phyloP scores from a whole-genome alignment of 2,329 filamentous ascomycete genomes.

The Neonectria neomacrospora region DNA sequence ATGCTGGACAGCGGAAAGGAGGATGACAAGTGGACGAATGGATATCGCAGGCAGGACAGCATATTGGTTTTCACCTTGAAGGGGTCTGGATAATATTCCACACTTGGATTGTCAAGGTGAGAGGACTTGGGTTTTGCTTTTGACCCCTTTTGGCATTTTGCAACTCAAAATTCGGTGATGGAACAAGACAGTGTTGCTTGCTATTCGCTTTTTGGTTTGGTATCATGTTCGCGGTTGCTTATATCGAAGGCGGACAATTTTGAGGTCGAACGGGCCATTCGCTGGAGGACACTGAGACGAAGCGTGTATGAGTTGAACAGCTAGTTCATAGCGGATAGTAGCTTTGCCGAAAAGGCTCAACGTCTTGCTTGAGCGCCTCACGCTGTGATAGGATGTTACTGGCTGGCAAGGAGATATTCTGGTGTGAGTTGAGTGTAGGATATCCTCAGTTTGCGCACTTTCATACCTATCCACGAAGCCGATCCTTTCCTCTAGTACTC shows the following conservation, averaged over 20 bases:
- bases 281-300: not conserved
- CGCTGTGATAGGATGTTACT: no score
- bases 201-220: not conserved
- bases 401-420: not conserved
- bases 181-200: not conserved
- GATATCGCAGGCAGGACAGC: not conserved
- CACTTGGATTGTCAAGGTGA: constrained; percentile 2
- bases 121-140: no score
- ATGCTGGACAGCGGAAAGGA: not conserved
- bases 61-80: not conserved
- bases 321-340: not conserved
- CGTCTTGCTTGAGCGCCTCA: not conserved
- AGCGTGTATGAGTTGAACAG: not conserved
- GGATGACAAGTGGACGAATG: not conserved
- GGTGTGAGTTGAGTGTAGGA: not conserved
- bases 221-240: not conserved
- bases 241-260: not conserved
- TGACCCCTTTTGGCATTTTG: not conserved
- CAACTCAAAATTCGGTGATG: not conserved
- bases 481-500: not conserved
- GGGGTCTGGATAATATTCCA: not conserved
- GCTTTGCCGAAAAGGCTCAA: not conserved
- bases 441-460: not conserved
- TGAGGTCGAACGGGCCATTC: not conserved
- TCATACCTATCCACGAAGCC: not conserved